Conservation (phyloP, 805 yeast genomes). For the Ogataea neopini region DNA sequence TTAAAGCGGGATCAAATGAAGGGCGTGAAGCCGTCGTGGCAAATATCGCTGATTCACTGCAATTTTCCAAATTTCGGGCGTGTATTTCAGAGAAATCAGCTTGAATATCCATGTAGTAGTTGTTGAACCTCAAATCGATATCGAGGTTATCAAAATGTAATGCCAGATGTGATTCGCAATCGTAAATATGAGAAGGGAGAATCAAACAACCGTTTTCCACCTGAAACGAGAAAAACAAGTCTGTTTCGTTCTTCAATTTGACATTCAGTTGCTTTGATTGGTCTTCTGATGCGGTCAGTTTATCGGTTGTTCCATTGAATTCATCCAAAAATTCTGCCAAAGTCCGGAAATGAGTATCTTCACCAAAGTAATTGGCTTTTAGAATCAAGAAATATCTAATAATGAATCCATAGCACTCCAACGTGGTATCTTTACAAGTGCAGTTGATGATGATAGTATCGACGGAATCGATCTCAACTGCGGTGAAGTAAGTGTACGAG, state of each 20-base stretch:
- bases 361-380: conserved; percentile 90
- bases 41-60: conserved; percentile 28
- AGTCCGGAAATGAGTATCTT: conserved; percentile 76
- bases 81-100: conserved; percentile 64
- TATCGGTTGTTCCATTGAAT: conserved; percentile 9
- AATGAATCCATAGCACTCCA: conserved; percentile 78
- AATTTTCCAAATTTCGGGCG: conserved; percentile 34
- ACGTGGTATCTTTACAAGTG: conserved; percentile 61
- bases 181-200: conserved; percentile 73
- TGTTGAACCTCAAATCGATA: conserved; percentile 81
- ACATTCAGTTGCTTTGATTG: conserved; percentile 22
- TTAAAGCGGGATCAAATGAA: conserved; percentile 42
- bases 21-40: conserved; percentile 26
- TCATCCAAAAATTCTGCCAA: conserved; percentile 70
- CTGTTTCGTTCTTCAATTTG: conserved; percentile 70
- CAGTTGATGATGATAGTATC: conserved; percentile 71
- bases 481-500: conserved; percentile 59
- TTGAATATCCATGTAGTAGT: conserved; percentile 91
- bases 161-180: conserved; percentile 56
- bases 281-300: not conserved
- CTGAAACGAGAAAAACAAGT: conserved; percentile 69
- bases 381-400: conserved; percentile 73
- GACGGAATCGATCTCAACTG: conserved; percentile 62
- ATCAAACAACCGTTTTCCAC: conserved; percentile 70
- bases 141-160: conserved; percentile 65